Evolutionary conservation across 176 grass and related monocot genomes (phyloP).

Genomic region (Bolboschoenus planiculmis): DNA sequence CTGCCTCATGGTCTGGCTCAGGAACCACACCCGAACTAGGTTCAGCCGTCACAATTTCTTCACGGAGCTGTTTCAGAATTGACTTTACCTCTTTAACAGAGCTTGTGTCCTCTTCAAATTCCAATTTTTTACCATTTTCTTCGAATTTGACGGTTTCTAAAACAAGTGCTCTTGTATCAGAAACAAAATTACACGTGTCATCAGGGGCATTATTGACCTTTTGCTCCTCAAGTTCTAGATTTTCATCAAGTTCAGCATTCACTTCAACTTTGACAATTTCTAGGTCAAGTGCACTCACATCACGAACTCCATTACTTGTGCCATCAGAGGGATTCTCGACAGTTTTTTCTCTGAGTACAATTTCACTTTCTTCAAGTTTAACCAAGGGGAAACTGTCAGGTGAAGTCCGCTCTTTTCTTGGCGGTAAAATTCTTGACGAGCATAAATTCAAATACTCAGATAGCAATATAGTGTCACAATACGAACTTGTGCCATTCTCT

Average conservation of each 20-base stretch:
- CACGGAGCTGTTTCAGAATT: slow-evolving; percentile 5
- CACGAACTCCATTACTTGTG: background rate
- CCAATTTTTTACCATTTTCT: slow-evolving; percentile 13
- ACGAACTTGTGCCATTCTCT: background rate
- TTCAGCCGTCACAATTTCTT: slow-evolving; percentile 8
- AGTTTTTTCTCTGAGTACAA: background rate
- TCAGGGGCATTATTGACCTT: background rate
- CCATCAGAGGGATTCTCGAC: background rate
- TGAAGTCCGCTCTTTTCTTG: background rate
- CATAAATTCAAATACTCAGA: slow-evolving; percentile 28
- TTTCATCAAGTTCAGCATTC: background rate
- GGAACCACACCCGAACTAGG: background rate
- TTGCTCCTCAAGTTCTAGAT: background rate
- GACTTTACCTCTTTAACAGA: slow-evolving; percentile 23
- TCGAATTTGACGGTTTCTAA: background rate
- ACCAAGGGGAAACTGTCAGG: background rate
- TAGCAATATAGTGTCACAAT: slow-evolving; percentile 17
- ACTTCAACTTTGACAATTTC: background rate
- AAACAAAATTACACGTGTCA: background rate
- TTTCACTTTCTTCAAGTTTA: background rate
- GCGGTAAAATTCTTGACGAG: background rate
- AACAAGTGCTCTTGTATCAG: background rate
- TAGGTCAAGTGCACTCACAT: background rate
- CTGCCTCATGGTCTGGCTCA: background rate
- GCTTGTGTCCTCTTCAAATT: background rate